These are phyloP conservation scores for Macroventuria anomochaeta DNA, from an alignment of 2,329 filamentous ascomycete species.

Conservation along the genomic window DNA sequence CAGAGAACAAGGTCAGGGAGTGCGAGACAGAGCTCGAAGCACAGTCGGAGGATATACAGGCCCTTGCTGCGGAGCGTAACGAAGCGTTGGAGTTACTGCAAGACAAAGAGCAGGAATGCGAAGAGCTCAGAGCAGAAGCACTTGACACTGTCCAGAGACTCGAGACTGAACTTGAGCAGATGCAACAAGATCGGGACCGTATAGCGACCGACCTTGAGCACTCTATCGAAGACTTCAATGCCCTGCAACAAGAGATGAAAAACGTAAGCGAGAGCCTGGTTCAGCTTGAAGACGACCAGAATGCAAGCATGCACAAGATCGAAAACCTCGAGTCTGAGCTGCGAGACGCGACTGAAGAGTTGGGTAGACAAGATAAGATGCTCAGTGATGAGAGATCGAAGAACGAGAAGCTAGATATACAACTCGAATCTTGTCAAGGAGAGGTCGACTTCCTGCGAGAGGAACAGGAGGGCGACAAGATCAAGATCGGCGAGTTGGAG, in stretches of 20 bases:
- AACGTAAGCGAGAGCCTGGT: slow-evolving; percentile 86
- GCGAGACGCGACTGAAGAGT: slow-evolving; percentile 81
- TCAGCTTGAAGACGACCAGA: slow-evolving; percentile 86
- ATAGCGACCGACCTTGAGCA: slow-evolving; percentile 75
- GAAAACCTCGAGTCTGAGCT: slow-evolving; percentile 84
- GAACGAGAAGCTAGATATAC: slow-evolving; percentile 83
- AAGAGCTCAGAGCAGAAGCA: slow-evolving; percentile 63
- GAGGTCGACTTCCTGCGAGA: slow-evolving; percentile 96
- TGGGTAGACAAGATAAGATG: slow-evolving; percentile 83
- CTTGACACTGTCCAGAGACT: slow-evolving; percentile 65
- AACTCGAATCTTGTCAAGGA: slow-evolving; percentile 88
- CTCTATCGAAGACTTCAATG: slow-evolving; percentile 83
- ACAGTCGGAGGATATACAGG: slow-evolving; percentile 78
- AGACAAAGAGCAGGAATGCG: slow-evolving; percentile 62
- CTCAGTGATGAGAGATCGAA: slow-evolving; percentile 86
- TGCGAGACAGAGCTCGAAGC: slow-evolving; percentile 83
- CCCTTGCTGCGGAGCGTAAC: slow-evolving; percentile 82
- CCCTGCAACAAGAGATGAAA: slow-evolving; percentile 93
- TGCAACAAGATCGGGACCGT: slow-evolving; percentile 72
- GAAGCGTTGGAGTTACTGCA: slow-evolving; percentile 79
- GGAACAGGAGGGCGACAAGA: slow-evolving; percentile 97
- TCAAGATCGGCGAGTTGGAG: slow-evolving; percentile 93
- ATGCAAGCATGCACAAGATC: slow-evolving; percentile 78
- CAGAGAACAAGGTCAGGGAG: slow-evolving; percentile 64
- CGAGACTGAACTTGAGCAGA: slow-evolving; percentile 72